phyloP scores from a whole-genome alignment of 306 rosid genomes.

The Citrullus mucosospermus region DNA sequence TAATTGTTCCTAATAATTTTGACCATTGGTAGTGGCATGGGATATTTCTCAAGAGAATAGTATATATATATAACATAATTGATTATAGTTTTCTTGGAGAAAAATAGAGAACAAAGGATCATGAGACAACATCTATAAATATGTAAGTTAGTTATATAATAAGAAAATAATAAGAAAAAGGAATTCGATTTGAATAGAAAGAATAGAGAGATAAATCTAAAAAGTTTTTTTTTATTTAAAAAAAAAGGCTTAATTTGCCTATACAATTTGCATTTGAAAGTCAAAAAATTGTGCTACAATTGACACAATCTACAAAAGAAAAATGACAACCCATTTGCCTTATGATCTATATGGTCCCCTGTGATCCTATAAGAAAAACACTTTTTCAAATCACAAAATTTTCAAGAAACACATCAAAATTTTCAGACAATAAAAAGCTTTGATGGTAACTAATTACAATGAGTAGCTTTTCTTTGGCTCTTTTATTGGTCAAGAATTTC shows the following conservation, averaged over 20 bases:
- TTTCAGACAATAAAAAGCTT: not conserved
- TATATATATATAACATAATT: not conserved
- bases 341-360: slow-evolving; percentile 1
- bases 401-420: not conserved
- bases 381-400: not conserved
- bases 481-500: not conserved
- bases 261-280: not conserved
- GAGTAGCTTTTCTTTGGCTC: not conserved
- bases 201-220: not conserved
- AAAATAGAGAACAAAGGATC: not conserved
- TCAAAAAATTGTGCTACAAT: not conserved
- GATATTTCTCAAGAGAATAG: not conserved
- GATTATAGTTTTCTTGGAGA: not conserved
- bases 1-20: not conserved
- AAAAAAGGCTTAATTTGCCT: too few species aligned
- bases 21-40: not conserved
- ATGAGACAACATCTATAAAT: not conserved
- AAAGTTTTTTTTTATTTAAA: too few species aligned
- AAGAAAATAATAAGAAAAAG: not conserved
- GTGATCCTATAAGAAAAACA: not conserved
- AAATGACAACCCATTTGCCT: slow-evolving; percentile 1
- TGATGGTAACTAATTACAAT: not conserved
- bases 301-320: not conserved
- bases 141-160: not conserved
- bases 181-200: not conserved